phyloP scores from a whole-genome alignment of 768 basidiomycete genomes.

The Tricholoma matsutake region DNA sequence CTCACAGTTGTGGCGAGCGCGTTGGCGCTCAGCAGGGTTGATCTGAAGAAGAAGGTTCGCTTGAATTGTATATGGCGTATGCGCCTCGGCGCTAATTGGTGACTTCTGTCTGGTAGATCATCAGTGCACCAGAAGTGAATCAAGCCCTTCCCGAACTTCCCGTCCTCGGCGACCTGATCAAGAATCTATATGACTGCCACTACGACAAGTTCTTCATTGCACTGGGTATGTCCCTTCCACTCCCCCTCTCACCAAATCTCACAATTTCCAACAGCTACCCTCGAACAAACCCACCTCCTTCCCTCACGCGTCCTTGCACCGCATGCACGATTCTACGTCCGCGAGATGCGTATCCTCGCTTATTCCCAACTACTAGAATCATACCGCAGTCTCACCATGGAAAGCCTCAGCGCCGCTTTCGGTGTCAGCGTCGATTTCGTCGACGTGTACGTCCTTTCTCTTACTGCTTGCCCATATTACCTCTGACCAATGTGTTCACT shows the following conservation, averaged over 20 bases:
- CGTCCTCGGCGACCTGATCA: slow-evolving; percentile 75
- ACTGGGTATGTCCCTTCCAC: slow-evolving; percentile 51
- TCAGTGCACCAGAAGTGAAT: slow-evolving; percentile 83
- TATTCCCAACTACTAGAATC: slow-evolving; percentile 90
- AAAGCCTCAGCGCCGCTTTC: slow-evolving; percentile 82
- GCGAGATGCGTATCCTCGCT: slow-evolving; percentile 95
- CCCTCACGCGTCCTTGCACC: slow-evolving; percentile 83
- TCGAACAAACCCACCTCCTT: slow-evolving; percentile 86
- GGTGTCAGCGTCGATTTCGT: slow-evolving; percentile 88
- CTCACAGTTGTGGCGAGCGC: slow-evolving; percentile 80
- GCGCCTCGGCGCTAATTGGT: slow-evolving; percentile 4
- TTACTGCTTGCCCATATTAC: neutral
- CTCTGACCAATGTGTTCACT: neutral
- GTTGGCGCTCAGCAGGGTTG: slow-evolving; percentile 74
- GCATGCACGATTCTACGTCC: slow-evolving; percentile 86
- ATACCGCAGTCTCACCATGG: slow-evolving; percentile 86
- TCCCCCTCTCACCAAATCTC: slow-evolving; percentile 2
- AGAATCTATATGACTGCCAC: slow-evolving; percentile 88
- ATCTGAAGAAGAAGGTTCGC: slow-evolving; percentile 81
- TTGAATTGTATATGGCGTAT: neutral
- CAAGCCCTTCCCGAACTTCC: slow-evolving; percentile 82
- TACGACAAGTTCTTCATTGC: slow-evolving; percentile 94
- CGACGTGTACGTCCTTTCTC: slow-evolving; percentile 60
- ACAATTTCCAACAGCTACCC: slow-evolving; percentile 52
- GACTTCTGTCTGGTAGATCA: slow-evolving; percentile 49